Evolutionary conservation across 2,329 filamentous ascomycete species (phyloP), one percentile per base, ranked within the genome.

Genomic region (Aspergillus floridensis): DNA sequence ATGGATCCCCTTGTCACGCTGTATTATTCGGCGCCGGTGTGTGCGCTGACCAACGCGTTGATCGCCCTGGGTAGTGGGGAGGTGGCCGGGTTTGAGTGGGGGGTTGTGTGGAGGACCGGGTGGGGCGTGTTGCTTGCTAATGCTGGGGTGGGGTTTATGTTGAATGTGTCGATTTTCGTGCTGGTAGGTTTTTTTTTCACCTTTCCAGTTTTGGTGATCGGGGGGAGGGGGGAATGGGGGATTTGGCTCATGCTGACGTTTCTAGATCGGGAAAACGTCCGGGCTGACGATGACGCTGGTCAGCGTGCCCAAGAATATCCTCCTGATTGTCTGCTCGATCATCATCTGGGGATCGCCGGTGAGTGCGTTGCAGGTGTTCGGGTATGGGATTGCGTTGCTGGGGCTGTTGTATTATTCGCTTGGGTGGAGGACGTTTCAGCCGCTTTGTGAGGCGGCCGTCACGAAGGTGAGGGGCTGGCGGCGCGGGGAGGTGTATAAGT

Each of bases 11-110:
- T 95, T 12, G 90, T 93, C 62, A 90, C 88, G 26, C 83, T 95
- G n/a, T 95, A 93, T 81, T 95, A 95, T 79, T 93, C 90, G 70
- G 91, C 91, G 0, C 91, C 91, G 1, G 87, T 91, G 47, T 93
- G 90, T 76, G 88, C 89, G 31, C 72, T 87, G 66, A 91, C 91
- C 85, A 93, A 93, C 76, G 78, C 87, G 38, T 64, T 89, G 32
- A 84, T 91, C 26, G 85, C 88, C 56, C 72, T 89, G 58, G 77
- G 87, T 59, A 80, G 84, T 6, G 32, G 32, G 12, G 90, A 93
- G 76, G 91, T 63, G 78, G 82, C 66, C 79, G 81, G 59, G 78
- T 89, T 16, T 14, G 32, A 48, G 7, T 59, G 56, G 56, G 49
- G 41, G n/a, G 52, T 49, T 0, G 29, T 63, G 10, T 14, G 38